Base-by-base conservation (phyloP, 192 early-diverging fungal species). In the Phlyctochytrium arcticum region DNA sequence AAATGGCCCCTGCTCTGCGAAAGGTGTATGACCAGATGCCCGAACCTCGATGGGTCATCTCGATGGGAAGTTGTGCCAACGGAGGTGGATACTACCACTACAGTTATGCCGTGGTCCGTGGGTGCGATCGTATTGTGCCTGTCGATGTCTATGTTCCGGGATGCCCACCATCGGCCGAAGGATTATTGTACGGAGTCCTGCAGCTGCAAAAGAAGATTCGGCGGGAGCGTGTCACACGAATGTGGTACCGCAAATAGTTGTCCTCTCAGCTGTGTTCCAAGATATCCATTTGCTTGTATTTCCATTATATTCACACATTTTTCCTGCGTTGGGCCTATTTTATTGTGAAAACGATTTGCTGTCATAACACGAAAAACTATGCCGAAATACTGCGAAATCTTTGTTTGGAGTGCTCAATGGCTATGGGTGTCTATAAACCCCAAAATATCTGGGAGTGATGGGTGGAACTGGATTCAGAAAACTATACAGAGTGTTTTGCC, bases 1-100 rank as follows among this genome's bases (percentile, higher is more conserved):
- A 98, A 75, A 98, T 98, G 95, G 95, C 95, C 4, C 92, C 94
- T 36, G 91, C 88, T 12, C 70, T 87, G 68, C 77, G 88, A 56
- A 88, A 88, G 72, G 85, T 89, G 62, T 89, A 88, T 32, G 80
- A 82, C 49, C 80, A 91, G 82, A 95, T 98, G 92, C 94, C 95
- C 31, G 92, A 96, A 74, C 95, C 95, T 50, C 88, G 94, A 54
- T 98, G 95, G 95, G 95, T 98, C 19, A 93, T 98, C 56, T 95
- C 93, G n/a, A 98, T 98, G 95, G 95, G 95, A 36, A 90, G 88
- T 54, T 98, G 80, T 65, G 93, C 95, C 33, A 96, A 96, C 74
- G 93, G 93, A 65, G 95, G 95, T 61, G 95, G 95, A 53, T 98
- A 98, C 82, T 98, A 98, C 78, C 95, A 98, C 80, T 98, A 98